Evolutionary conservation across 192 early-diverging fungal genomes (phyloP), one percentile per base, ranked within the genome.

Genomic region (Bifiguratus adelaidae): DNA sequence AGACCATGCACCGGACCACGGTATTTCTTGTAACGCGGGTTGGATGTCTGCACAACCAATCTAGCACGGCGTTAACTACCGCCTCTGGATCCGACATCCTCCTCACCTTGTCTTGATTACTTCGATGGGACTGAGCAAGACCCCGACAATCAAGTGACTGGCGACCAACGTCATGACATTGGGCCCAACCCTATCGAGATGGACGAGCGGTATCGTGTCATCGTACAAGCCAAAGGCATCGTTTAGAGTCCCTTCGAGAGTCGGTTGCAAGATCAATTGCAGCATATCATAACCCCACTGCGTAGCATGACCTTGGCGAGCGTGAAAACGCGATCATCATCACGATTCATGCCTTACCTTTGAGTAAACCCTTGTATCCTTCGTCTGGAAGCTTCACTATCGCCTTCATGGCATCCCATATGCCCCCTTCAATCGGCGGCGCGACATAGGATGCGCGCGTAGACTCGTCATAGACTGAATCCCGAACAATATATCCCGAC

Each of bases 171-270:
- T 95, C 8, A 75, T 65, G 9, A 82, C 46, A 29, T 78, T 78
- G 25, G 80, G 73, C 3, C 67, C 77, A 36, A 55, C 68, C 53
- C 38, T 71, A 57, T 73, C 79, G 60, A 75, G 60, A 44, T 68
- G 75, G 4, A 75, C 73, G 53, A 68, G 66, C 29, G 85, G 86
- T 60, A 76, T 79, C 35, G 71, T 76, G 52, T 89, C 89, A 43
- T 95, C 95, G 51, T 86, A 89, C n/a, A 95, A 71, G 44, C 81
- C 89, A 42, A 95, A 87, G 16, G 77, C 66, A 52, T 97, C 95
- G 63, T 97, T 95, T 34, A 97, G 52, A 15, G 69, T 56, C 11
- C 86, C 87, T 54, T 97, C 94, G 30, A 95, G 55, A 7, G 81
- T 77, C 13, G 93, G 92, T 52, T 93, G 91, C 23, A 89, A 42